Conservation (phyloP, 148 eudicot genomes). For the Mesembryanthemum crystallinum region DNA sequence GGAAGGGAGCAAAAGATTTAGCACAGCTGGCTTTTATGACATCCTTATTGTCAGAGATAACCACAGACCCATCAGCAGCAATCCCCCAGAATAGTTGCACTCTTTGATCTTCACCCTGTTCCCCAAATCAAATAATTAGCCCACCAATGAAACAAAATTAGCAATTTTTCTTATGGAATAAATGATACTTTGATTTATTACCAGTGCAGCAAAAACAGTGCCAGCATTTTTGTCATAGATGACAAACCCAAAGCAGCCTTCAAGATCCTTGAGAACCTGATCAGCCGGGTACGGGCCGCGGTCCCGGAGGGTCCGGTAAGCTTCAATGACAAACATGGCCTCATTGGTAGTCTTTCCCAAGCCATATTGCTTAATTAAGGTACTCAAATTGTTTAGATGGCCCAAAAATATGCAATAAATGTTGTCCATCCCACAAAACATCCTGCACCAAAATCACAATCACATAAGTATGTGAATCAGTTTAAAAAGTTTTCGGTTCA, state of each 20-base stretch:
- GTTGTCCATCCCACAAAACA: conserved; percentile 69
- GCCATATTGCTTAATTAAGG: conserved; percentile 71
- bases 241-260: conserved; percentile 86
- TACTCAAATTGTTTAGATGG: conserved; percentile 52
- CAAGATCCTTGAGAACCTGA: conserved; percentile 75
- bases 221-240: conserved; percentile 64
- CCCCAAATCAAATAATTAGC: not conserved
- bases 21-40: conserved; percentile 74
- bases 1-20: conserved; percentile 91
- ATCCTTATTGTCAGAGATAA: conserved; percentile 60
- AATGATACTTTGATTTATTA: conserved; percentile 17
- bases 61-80: conserved; percentile 76
- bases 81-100: conserved; percentile 80
- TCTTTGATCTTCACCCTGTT: conserved; percentile 58
- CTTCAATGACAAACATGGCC: conserved; percentile 71
- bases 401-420: conserved; percentile 79
- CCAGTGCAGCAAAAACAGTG: conserved; percentile 69
- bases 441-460: conserved; percentile 32
- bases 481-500: no score
- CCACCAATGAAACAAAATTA: not conserved
- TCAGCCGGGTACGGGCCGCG: conserved; percentile 90
- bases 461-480: no score
- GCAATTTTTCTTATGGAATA: not conserved
- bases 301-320: conserved; percentile 85
- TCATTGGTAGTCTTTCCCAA: conserved; percentile 64